Evolutionary conservation across 352 stramenopile species (phyloP), one percentile per base, ranked within the genome.

Genomic region (Globisporangium paddicum): DNA sequence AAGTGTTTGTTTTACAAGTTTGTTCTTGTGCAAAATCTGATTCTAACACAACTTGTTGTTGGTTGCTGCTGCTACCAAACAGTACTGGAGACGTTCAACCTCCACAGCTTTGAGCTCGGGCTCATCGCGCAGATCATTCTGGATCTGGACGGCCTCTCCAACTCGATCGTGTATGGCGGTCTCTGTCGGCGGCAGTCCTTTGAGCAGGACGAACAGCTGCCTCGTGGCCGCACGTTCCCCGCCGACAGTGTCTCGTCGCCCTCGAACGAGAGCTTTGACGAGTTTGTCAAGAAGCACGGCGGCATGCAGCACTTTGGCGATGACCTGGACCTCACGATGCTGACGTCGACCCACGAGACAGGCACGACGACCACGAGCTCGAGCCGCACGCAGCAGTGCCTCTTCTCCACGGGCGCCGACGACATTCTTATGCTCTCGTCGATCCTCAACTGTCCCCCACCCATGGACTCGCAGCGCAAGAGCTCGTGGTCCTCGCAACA

Each of bases 111-210:
- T 35, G 61, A 55, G 42, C 41, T 82, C 28, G 79, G 69, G 0
- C 58, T 91, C 38, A 57, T 67, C 19, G 77, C 77, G 41, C 77
- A 89, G 47, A 71, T 87, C 35, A 72, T 90, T 18, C 63, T 87
- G 42, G 76, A 90, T 56, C 58, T 92, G 37, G 82, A 88, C 26
- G 82, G 79, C 0, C 79, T 92, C 48, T 87, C 76, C 23, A 90
- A 89, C 59, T 73, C 79, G 5, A 79, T 92, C 34, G 73, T 92
- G 19, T 90, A 89, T 59, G 79, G 78, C 18, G 79, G 82, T 0
- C 68, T 92, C 30, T 88, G 71, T 42, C 71, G 64, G n/a, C 67
- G 65, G 47, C 58, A 65, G 25, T 13, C 41, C 1, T 63, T 65
- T 18, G 45, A 50, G 14, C 18, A 58, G 4, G 14, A 59, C 16